A percentile compares a stretch with the other conserved stretches of the same genome.
Conservation (phyloP, 176 grass and related monocot genomes). For the Bolboschoenus planiculmis region DNA sequence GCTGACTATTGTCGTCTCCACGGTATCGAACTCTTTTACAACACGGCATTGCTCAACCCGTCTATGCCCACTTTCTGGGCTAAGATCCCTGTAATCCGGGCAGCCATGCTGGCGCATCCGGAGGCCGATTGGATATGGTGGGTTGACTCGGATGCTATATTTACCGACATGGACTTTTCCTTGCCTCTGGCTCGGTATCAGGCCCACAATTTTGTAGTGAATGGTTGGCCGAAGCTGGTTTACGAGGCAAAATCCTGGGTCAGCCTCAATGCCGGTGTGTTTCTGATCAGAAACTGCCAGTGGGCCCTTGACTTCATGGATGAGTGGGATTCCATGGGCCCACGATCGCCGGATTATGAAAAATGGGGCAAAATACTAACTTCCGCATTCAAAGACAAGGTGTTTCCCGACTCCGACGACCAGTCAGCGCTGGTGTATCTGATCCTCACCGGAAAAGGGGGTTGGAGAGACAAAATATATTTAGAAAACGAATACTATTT, state of each 20-base stretch:
- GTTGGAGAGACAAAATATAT: slow-evolving; percentile 57
- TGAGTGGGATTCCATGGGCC: slow-evolving; percentile 16
- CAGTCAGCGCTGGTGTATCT: background rate
- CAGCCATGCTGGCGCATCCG: slow-evolving; percentile 77
- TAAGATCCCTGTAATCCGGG: slow-evolving; percentile 55
- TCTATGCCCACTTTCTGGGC: slow-evolving; percentile 67
- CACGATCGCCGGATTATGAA: slow-evolving; percentile 4
- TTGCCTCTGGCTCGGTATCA: slow-evolving; percentile 45
- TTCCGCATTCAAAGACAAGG: slow-evolving; percentile 56
- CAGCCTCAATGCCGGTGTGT: slow-evolving; percentile 92
- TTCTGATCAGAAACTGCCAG: slow-evolving; percentile 95
- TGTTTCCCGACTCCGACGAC: slow-evolving; percentile 66
- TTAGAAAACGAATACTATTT: slow-evolving; percentile 71
- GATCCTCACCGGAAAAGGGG: slow-evolving; percentile 19
- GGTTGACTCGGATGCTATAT: slow-evolving; percentile 89
- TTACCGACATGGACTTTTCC: slow-evolving; percentile 88
- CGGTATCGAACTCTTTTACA: slow-evolving; percentile 66
- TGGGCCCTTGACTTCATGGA: slow-evolving; percentile 78
- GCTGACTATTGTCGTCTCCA: slow-evolving; percentile 83
- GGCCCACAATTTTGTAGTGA: slow-evolving; percentile 58
- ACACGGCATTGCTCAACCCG: slow-evolving; percentile 55
- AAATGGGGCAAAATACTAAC: slow-evolving; percentile 39
- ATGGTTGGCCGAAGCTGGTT: slow-evolving; percentile 64
- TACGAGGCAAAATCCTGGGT: slow-evolving; percentile 46
- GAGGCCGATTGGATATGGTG: slow-evolving; percentile 93